Evolutionary conservation across 345 rosid genomes (phyloP).

Genomic region (Conringia planisiliqua): DNA sequence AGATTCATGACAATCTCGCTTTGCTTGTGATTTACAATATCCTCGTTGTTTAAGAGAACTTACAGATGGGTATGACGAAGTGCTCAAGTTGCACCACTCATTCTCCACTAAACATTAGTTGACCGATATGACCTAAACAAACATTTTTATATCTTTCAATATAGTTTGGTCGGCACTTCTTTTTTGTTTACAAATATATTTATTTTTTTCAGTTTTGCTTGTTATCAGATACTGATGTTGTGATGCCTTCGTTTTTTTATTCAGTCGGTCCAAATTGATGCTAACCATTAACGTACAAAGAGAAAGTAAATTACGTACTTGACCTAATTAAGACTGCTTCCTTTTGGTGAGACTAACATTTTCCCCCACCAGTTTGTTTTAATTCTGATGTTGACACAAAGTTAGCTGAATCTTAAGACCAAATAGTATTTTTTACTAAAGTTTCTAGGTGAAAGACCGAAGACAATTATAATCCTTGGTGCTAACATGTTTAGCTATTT

Average conservation of each 20-base stretch:
- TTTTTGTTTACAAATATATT: neutral
- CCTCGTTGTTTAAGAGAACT: neutral
- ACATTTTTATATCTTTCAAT: neutral
- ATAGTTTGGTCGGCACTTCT: neutral
- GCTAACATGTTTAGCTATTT: neutral
- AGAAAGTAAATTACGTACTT: neutral
- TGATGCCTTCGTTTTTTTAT: neutral
- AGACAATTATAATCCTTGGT: neutral
- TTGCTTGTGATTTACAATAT: slow-evolving; percentile 8
- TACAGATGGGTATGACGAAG: neutral
- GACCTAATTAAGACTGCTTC: neutral
- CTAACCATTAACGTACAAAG: neutral
- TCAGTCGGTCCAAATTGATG: neutral
- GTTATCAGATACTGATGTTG: neutral
- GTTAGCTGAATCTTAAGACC: neutral
- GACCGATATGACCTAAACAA: slow-evolving; percentile 1
- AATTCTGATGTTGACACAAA: neutral
- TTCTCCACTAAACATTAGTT: slow-evolving; percentile 11
- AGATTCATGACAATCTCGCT: neutral
- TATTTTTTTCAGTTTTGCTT: neutral
- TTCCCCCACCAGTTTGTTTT: neutral
- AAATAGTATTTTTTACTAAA: neutral
- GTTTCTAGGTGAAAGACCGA: neutral
- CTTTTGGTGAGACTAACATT: neutral
- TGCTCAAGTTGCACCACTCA: slow-evolving; percentile 11